Evolutionary conservation across 495 filamentous ascomycete species (phyloP), one percentile per base, ranked within the genome.

Genomic region (Penicillium diatomitis): DNA sequence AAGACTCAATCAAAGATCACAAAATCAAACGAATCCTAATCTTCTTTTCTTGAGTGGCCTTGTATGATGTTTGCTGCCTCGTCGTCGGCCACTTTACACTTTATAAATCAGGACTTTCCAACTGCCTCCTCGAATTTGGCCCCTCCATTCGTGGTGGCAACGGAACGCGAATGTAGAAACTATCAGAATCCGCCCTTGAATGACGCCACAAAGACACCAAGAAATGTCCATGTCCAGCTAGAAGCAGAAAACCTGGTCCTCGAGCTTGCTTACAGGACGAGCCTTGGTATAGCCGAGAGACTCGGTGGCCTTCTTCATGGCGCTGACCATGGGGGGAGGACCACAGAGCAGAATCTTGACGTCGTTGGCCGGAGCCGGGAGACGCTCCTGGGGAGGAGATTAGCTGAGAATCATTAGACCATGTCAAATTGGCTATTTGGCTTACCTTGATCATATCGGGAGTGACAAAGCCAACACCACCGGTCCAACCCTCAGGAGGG

Each of bases 201-300:
- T 4, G 6, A 33, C 30, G 41, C 41, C 12, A 10, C 29, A 32
- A 39, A 30, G 29, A n/a, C 8, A 30, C 20, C 30, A 9, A n/a
- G 41, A 32, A 36, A 34, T 7, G 29, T n/a, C 12, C 35, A 12
- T 20, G 37, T 38, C 38, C 38, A 32, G 55, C 74, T 88, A 96
- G 76, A 98, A 96, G 67, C 88, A 91, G 77, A 98, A 98, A 57
- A 98, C 89, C 69, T 96, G 91, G 67, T 98, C 91, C 64, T 88
- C 85, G 40, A 96, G 77, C 80, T 96, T 97, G 82, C 90, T 96
- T 56, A 96, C 90, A 32, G 90, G 87, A 47, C 81, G 80, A 32
- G 92, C 83, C 78, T 95, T 95, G 64, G 85, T 77, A 74, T 86
- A 98, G 46, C 92, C 92, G 6, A 96, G 76, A 52, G 79, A 75